These are phyloP conservation scores for Aethionema arabicum DNA, from an alignment of 345 rosid species.

Conservation along the genomic window DNA sequence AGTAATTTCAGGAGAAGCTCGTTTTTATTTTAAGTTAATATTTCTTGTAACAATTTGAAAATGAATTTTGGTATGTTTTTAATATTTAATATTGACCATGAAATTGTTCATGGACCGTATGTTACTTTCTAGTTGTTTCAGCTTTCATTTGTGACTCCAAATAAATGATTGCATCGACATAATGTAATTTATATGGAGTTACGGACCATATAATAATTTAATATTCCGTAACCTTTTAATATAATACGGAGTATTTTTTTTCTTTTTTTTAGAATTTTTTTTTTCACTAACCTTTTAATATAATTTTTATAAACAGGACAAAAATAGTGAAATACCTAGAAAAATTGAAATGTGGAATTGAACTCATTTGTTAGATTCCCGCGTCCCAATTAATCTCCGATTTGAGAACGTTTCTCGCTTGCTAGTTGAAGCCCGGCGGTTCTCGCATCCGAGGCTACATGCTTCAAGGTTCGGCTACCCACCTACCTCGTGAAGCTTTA, in stretches of 20 bases:
- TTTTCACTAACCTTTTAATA: no score
- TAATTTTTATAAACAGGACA: not conserved
- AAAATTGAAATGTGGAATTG: not conserved
- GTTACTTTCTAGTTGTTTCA: no score
- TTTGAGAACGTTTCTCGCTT: not conserved
- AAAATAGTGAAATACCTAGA: not conserved
- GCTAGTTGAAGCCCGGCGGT: slow-evolving; percentile 17
- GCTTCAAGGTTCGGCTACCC: not conserved
- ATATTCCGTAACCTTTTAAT: no score
- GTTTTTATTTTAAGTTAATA: not conserved
- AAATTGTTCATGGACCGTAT: no score
- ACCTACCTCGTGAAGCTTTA: slow-evolving; percentile 2
- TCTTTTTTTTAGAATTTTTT: no score
- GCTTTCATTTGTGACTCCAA: no score
- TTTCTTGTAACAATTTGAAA: not conserved
- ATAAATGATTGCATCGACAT: no score
- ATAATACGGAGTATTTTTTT: no score
- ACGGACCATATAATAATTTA: no score
- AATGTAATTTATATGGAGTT: no score
- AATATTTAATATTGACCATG: no score
- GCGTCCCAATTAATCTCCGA: slow-evolving; percentile 6
- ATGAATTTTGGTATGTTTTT: no score
- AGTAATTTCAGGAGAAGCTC: slow-evolving; percentile 4
- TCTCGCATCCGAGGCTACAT: not conserved
- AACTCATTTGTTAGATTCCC: slow-evolving; percentile 30